Percentiles rank a stretch among this genome's conserved stretches.
These are phyloP conservation scores for Stephania yunnanensis DNA, from an alignment of 164 flowering plant species.

Conservation along the genomic window DNA sequence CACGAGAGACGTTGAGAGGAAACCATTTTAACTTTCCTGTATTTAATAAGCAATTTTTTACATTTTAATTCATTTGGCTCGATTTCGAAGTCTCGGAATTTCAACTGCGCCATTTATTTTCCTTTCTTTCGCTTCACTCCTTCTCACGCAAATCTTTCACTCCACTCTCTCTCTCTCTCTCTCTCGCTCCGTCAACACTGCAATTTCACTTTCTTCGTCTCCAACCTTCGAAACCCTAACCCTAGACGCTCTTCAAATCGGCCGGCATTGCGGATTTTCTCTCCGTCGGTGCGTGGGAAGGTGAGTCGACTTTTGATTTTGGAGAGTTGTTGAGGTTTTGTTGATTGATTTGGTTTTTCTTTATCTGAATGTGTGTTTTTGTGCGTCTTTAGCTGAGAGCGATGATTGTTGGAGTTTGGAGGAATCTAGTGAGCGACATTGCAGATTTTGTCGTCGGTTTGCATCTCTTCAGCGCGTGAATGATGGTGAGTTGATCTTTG, in stretches of 20 bases:
- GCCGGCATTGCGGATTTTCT: background rate
- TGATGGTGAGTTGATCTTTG: background rate
- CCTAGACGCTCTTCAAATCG: background rate
- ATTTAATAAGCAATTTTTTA: conserved; percentile 8
- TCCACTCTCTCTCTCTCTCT: conserved; percentile 3
- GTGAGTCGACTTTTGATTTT: too few species aligned
- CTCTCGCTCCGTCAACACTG: background rate
- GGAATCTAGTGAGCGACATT: too few species aligned
- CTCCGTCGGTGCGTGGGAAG: background rate
- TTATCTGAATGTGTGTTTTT: too few species aligned
- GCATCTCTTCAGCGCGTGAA: too few species aligned
- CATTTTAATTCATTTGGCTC: background rate
- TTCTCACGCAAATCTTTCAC: background rate
- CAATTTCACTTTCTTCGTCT: background rate
- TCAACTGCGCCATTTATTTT: background rate
- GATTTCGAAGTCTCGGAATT: conserved; percentile 4
- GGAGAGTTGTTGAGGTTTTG: too few species aligned
- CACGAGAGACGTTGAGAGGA: conserved; percentile 45
- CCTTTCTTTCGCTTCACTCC: conserved; percentile 21
- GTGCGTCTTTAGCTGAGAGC: too few species aligned
- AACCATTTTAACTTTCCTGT: conserved; percentile 22
- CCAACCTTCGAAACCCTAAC: conserved; percentile 3
- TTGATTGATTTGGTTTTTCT: too few species aligned
- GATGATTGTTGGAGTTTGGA: too few species aligned
- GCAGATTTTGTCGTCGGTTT: too few species aligned